Base-by-base conservation (phyloP, 1,284 basidiomycete genomes). In the Moesziomyces globuligerus region DNA sequence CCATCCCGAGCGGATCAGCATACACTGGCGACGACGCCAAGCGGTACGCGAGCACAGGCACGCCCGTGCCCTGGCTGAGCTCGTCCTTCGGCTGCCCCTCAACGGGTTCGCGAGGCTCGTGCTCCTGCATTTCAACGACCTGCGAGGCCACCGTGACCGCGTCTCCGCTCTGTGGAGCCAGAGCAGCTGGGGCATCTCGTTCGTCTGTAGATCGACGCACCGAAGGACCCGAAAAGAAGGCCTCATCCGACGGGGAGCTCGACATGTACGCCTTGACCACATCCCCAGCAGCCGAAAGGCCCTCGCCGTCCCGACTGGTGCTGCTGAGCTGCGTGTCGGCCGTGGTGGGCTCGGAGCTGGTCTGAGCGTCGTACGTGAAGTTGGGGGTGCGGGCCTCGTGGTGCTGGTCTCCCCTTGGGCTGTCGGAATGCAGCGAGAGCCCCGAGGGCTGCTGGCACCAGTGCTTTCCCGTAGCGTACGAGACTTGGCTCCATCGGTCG, bases 301-400 rank as follows among this genome's bases (percentile, higher is more conserved):
- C 45, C 15, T 52, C 53, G 10, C 26, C 45, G 5, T 51, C 53
- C 9, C 23, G 37, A 29, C 44, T 51, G 11, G 53, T 45, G 40
- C 45, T 56, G 44, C 62, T 66, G 40, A 66, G 26, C 42, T 59
- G 62, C 18, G 62, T 55, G 21, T 66, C 62, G 18, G 46, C 28
- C n/a, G 62, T 66, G 7, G 62, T 66, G 17, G 56, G 47, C 40
- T 59, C 55, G 1, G 62, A 59, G 39, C 46, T 49, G 25, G 55
- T 48, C 7, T 54, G 62, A 17, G 49, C 51, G 21, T 66, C 62
- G 28, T 59, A 59, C 4, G 50, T 43, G 24, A 59, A 66, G 36
- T 43, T 57, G 3, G 50, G 55, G 5, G 55, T 55, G 42, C 48
- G 46, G 18, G 39, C 28, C 17, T 66, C 61, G 23, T 41, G 50